Evolutionary conservation across 768 basidiomycete species (phyloP), one percentile per base, ranked within the genome.

Genomic region (Hemileccinum impolitum): DNA sequence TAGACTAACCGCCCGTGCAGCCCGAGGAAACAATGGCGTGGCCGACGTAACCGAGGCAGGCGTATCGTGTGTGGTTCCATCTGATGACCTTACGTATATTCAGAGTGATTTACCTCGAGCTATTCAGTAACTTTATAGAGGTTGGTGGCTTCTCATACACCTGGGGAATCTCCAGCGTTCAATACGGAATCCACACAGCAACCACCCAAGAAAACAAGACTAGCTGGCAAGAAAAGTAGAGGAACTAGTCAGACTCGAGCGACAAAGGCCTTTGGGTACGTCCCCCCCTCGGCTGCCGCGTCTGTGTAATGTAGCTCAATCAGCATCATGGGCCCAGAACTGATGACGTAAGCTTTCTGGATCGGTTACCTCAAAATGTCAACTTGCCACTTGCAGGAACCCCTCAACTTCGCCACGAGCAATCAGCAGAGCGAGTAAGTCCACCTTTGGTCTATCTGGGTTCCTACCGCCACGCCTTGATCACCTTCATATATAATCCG

Each of bases 201-300:
- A 10, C 61, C 70, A 23, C 51, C 68, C 17, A 79, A 78, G 63
- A 80, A 74, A 57, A 43, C 71, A 5, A 79, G 61, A 62, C 61
- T 66, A 1, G 65, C 60, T 3, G 38, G 44, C 5, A 57, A 37
- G 65, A 72, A 48, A 34, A 47, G 31, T 43, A 12, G 23, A 28
- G 44, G 21, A 51, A 54, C 31, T 12, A 45, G 17, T 21, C 37
- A 25, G 7, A 53, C 58, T 17, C 60, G 61, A 50, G 39, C 60
- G 18, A 45, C 54, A 10, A 69, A 57, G 50, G 50, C 11, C 14
- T 34, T 32, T 3, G 45, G 38, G 65, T 61, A 45, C 19, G 58
- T 54, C 45, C 12, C 14, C 28, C 23, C 31, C 36, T 19, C 39
- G 25, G 21, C 6, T 32, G 21, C 39, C 28, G 28, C n/a, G n/a